Conservation (phyloP, 192 early-diverging fungal species). For the Chytriomyces confervae region DNA sequence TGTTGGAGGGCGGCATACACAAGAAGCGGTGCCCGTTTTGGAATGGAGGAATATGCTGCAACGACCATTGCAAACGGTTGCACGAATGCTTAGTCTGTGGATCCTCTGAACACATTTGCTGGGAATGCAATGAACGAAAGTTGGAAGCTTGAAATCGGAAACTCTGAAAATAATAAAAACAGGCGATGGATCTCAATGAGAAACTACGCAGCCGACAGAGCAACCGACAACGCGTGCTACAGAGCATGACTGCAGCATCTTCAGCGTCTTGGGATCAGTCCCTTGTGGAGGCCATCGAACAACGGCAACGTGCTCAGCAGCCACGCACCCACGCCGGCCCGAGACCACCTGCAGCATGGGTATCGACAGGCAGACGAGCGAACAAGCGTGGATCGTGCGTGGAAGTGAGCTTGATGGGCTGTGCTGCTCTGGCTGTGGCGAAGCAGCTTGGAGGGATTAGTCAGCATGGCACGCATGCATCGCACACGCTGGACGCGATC, state of each 20-base stretch:
- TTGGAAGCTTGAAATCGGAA: neutral
- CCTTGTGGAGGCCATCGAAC: neutral
- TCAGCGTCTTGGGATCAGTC: neutral
- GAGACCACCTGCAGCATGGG: neutral
- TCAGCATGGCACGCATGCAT: neutral
- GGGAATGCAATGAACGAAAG: neutral
- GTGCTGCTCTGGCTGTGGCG: neutral
- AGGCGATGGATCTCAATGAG: neutral
- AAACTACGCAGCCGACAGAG: neutral
- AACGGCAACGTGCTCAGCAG: neutral
- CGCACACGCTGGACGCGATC: neutral
- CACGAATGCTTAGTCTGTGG: constrained; percentile 1
- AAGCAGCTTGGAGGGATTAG: neutral
- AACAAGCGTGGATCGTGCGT: neutral
- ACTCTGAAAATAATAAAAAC: neutral
- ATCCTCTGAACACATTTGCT: neutral
- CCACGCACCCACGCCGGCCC: neutral
- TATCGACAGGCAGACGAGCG: neutral
- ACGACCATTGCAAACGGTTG: neutral
- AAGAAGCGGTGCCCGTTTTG: neutral
- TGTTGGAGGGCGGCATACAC: neutral
- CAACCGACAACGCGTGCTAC: neutral
- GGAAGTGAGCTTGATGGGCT: neutral
- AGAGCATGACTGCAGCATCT: neutral
- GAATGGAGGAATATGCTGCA: neutral